A percentile compares a stretch with the other conserved stretches of the same genome.
These are phyloP conservation scores for Scleromitrula shiraiana DNA, from an alignment of 2,329 filamentous ascomycete species.

Conservation along the genomic window DNA sequence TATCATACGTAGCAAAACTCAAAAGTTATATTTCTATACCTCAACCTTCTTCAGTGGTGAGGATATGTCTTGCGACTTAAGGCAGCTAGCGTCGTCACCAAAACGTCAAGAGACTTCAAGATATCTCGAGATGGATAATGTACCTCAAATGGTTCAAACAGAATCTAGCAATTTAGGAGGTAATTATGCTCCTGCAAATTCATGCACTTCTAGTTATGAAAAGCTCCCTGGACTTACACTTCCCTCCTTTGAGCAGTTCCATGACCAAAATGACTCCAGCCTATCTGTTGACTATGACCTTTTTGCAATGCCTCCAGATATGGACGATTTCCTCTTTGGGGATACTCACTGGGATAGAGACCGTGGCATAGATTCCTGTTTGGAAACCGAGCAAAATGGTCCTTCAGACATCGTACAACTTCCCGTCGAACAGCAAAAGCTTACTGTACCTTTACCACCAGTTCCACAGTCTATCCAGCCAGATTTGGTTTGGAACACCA, in stretches of 20 bases:
- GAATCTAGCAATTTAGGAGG: constrained; percentile 4
- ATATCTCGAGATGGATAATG: constrained; percentile 6
- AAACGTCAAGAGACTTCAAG: constrained; percentile 5
- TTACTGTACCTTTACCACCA: too few relatives aligned
- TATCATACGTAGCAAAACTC: too few relatives aligned
- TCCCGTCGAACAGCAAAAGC: not conserved
- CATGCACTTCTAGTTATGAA: not conserved
- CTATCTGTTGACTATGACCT: not conserved
- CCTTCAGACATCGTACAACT: not conserved
- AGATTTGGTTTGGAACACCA: too few relatives aligned
- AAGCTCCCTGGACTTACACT: constrained; percentile 10
- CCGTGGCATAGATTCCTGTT: not conserved
- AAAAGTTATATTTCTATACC: not conserved
- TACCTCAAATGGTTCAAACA: not conserved
- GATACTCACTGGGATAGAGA: not conserved
- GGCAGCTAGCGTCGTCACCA: not conserved
- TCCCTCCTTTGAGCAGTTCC: constrained; percentile 9
- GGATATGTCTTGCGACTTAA: not conserved
- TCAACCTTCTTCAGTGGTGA: not conserved
- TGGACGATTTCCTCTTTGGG: not conserved
- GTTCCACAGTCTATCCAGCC: too few relatives aligned
- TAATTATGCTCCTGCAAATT: constrained; percentile 11
- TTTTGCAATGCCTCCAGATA: not conserved
- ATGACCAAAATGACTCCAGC: not conserved
- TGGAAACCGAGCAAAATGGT: not conserved